A percentile compares a stretch with the other conserved stretches of the same genome.
Conservation (phyloP, 2,329 filamentous ascomycete genomes). For the Boeremia lycopersici region DNA sequence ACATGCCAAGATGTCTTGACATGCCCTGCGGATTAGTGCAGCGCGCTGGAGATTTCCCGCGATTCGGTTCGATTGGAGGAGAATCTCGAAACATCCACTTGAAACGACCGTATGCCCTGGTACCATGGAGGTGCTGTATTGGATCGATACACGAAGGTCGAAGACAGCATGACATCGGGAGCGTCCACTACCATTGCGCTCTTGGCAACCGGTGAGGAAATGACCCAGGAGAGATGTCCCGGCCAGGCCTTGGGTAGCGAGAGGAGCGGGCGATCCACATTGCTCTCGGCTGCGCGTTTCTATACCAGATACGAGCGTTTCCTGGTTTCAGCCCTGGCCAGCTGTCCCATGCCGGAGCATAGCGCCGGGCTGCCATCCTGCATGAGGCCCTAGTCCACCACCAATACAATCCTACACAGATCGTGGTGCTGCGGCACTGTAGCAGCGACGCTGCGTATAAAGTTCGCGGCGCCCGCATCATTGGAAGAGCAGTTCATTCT, state of each 20-base stretch:
- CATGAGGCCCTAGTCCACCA: constrained; percentile 11
- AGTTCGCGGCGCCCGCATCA: background rate
- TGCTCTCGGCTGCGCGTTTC: background rate
- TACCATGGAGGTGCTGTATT: background rate
- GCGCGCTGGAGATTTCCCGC: background rate
- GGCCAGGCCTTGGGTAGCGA: background rate
- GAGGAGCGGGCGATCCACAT: background rate
- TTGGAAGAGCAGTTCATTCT: constrained; percentile 13
- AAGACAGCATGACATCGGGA: constrained; percentile 1
- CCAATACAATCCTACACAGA: constrained; percentile 2
- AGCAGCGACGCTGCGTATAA: constrained; percentile 6
- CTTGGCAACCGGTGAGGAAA: constrained; percentile 8
- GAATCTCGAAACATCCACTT: constrained; percentile 2
- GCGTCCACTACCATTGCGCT: background rate
- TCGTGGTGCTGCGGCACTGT: background rate
- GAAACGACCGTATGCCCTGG: background rate
- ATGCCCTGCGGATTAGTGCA: constrained; percentile 1
- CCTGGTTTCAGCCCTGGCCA: constrained; percentile 15
- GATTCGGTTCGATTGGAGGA: constrained; percentile 13
- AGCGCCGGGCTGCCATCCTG: constrained; percentile 15
- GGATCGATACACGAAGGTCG: background rate
- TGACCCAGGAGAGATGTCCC: background rate
- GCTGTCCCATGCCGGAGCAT: constrained; percentile 5
- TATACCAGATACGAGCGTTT: background rate
- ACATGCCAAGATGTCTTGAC: constrained; percentile 16